phyloP scores from a whole-genome alignment of 2,329 filamentous ascomycete species.

The Epichloe festucae region DNA sequence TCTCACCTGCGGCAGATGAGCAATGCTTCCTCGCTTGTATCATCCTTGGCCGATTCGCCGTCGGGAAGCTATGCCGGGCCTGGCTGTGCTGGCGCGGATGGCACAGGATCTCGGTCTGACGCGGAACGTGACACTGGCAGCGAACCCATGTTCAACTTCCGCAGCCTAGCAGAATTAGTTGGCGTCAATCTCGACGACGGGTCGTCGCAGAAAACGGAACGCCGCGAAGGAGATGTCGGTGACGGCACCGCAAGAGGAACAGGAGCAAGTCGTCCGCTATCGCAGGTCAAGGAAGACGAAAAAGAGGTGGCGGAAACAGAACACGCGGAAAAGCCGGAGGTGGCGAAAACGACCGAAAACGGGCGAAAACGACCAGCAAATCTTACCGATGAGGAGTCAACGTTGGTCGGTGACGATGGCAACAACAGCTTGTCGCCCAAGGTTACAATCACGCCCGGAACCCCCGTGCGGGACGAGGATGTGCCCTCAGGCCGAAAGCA shows the following conservation, averaged over 20 bases:
- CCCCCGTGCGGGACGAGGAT: conserved; percentile 25
- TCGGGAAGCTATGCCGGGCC: conserved; percentile 35
- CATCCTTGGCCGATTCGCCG: conserved; percentile 59
- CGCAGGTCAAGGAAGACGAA: conserved; percentile 26
- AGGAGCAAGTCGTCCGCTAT: conserved; percentile 15
- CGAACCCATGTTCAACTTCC: conserved; percentile 86
- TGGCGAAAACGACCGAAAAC: neutral
- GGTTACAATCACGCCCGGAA: conserved; percentile 19
- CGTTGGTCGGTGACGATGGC: conserved; percentile 2
- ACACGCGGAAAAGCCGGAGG: conserved; percentile 15
- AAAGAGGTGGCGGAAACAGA: conserved; percentile 21
- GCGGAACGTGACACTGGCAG: conserved; percentile 37
- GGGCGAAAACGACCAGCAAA: neutral
- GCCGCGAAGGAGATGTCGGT: conserved; percentile 15
- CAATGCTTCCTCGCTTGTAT: conserved; percentile 72
- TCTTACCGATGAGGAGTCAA: conserved; percentile 2
- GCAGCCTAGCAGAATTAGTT: conserved; percentile 74
- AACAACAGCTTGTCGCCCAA: conserved; percentile 3
- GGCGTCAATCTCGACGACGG: conserved; percentile 45
- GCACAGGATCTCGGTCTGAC: conserved; percentile 32
- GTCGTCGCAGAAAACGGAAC: conserved; percentile 18
- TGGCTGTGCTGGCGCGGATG: conserved; percentile 21
- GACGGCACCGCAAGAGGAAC: conserved; percentile 9
- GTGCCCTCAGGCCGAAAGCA: conserved; percentile 22
- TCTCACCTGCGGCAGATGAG: conserved; percentile 74